Percentiles rank a stretch among this genome's conserved stretches.
These are phyloP conservation scores for Austropuccinia psidii DNA, from an alignment of 1,284 basidiomycete species.

Conservation along the genomic window DNA sequence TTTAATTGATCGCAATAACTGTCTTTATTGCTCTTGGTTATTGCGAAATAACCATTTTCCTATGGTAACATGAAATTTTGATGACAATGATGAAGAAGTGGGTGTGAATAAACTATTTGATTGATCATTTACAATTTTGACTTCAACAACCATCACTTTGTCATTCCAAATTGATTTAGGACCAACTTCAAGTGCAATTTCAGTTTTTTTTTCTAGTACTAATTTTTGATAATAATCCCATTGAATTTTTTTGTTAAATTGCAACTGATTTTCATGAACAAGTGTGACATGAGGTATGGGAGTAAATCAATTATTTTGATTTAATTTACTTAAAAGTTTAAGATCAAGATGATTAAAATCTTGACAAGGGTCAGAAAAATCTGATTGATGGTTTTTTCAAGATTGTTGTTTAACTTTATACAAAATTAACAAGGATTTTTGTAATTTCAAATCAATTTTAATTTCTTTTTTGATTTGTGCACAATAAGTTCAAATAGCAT, in stretches of 20 bases:
- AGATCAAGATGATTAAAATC: too few relatives aligned
- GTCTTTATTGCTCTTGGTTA: too few relatives aligned
- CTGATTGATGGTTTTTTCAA: background rate
- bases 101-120: too few relatives aligned
- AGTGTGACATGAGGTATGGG: conserved; percentile 10
- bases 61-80: too few relatives aligned
- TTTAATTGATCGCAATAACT: too few relatives aligned
- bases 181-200: conserved; percentile 55
- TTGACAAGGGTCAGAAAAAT: too few relatives aligned
- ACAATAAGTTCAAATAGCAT: conserved; percentile 50
- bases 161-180: conserved; percentile 64
- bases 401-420: background rate
- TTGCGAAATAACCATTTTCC: too few relatives aligned
- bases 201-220: conserved; percentile 52
- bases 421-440: conserved; percentile 11
- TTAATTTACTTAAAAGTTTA: too few relatives aligned
- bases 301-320: background rate
- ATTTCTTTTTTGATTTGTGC: conserved; percentile 25
- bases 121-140: too few relatives aligned
- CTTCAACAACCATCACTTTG: conserved; percentile 62
- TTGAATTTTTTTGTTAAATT: too few relatives aligned
- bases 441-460: background rate
- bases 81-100: too few relatives aligned
- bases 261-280: conserved; percentile 16
- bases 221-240: conserved; percentile 63